These are phyloP conservation scores for Cryptosporidium andersoni DNA, from an alignment of 169 alveolate genomes.

Conservation along the genomic window DNA sequence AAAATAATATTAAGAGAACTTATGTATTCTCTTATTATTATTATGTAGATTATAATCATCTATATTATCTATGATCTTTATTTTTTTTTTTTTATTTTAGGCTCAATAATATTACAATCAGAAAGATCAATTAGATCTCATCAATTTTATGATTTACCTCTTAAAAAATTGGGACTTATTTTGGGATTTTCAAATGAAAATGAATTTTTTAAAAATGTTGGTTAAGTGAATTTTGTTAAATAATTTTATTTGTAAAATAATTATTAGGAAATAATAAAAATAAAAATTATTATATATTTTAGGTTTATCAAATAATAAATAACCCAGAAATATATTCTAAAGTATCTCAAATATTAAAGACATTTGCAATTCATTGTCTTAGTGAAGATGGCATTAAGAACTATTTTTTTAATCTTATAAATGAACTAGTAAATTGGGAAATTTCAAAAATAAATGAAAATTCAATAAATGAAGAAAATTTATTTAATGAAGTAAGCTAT, in stretches of 20 bases:
- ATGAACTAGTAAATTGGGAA: slow-evolving; percentile 18
- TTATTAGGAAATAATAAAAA: neutral
- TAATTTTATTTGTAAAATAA: no score
- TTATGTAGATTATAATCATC: neutral
- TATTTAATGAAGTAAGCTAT: neutral
- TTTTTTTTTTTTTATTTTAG: neutral
- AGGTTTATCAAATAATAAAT: slow-evolving; percentile 4
- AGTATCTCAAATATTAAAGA: slow-evolving; percentile 9
- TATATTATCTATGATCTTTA: neutral
- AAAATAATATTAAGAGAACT: neutral
- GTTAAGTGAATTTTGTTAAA: neutral
- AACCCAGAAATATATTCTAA: slow-evolving; percentile 21
- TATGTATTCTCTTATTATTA: neutral
- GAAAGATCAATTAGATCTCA: slow-evolving; percentile 20
- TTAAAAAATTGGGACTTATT: slow-evolving; percentile 27
- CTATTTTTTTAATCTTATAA: slow-evolving; percentile 3
- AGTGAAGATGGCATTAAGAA: slow-evolving; percentile 22
- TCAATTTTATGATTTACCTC: slow-evolving; percentile 34
- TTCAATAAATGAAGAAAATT: neutral
- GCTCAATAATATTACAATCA: slow-evolving; percentile 27
- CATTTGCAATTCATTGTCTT: slow-evolving; percentile 26
- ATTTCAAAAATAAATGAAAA: neutral
- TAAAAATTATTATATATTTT: slow-evolving; percentile 5
- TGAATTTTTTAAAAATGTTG: slow-evolving; percentile 37
- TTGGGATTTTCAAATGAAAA: slow-evolving; percentile 2